These are phyloP conservation scores for Chrysosphaeria jannelii DNA, from an alignment of 2,329 filamentous ascomycete genomes.

Conservation along the genomic window DNA sequence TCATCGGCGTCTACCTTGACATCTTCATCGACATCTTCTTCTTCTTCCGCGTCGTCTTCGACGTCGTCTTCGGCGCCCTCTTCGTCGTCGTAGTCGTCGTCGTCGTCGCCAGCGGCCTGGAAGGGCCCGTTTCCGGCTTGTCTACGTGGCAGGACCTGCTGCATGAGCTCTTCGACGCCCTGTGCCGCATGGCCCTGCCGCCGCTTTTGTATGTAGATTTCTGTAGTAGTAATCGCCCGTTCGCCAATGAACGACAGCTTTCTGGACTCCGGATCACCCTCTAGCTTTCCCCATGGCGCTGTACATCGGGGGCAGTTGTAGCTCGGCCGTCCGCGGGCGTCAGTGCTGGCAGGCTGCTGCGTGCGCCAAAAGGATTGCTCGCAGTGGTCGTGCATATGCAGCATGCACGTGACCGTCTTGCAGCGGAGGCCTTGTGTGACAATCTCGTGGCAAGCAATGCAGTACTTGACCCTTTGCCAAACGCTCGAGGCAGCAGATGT, in stretches of 20 bases:
- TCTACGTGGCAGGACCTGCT: constrained; percentile 3
- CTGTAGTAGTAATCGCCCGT: constrained; percentile 21
- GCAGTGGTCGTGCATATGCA: constrained; percentile 52
- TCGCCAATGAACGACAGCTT: constrained; percentile 20
- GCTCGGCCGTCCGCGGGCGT: constrained; percentile 14
- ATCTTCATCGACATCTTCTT: no score
- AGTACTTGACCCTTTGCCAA: constrained; percentile 55
- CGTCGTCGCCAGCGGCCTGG: constrained; percentile 2
- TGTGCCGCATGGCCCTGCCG: constrained; percentile 10
- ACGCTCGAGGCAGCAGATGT: constrained; percentile 22
- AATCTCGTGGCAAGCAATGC: constrained; percentile 67
- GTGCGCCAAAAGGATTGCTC: constrained; percentile 42
- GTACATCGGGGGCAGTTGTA: constrained; percentile 33
- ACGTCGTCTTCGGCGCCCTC: constrained; percentile 6
- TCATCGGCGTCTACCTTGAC: no score
- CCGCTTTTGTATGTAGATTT: constrained; percentile 16
- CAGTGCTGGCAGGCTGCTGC: constrained; percentile 1
- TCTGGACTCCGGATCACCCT: constrained; percentile 1
- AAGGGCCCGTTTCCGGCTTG: constrained; percentile 1
- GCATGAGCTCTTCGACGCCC: constrained; percentile 10
- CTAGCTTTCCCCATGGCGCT: constrained; percentile 14
- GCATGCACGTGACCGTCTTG: constrained; percentile 30
- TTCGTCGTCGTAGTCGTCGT: not conserved
- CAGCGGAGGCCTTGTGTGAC: constrained; percentile 66
- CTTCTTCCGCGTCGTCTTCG: constrained; percentile 6